Percentiles rank a stretch among this genome's conserved stretches.
Conservation (phyloP, 495 filamentous ascomycete species). For the Daldinia decipiens region DNA sequence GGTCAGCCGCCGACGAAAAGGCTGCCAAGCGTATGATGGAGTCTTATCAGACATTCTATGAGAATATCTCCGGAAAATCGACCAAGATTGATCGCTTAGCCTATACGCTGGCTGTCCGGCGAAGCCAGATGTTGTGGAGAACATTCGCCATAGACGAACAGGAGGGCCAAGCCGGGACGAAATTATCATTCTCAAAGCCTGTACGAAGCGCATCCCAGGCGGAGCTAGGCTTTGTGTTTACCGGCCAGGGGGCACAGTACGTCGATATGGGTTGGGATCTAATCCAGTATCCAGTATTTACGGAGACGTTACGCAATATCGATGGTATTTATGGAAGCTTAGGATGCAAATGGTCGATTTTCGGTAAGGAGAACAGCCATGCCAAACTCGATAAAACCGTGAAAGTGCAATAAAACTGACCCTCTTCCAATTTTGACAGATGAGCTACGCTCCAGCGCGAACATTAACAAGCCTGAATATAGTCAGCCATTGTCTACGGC, state of each 20-base stretch:
- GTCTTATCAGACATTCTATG: conserved; percentile 18
- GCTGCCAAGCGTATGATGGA: conserved; percentile 30
- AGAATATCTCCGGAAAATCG: neutral
- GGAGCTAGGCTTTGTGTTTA: conserved; percentile 50
- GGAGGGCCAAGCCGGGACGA: neutral
- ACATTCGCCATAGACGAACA: conserved; percentile 31
- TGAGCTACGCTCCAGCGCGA: conserved; percentile 15
- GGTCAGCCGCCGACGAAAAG: conserved; percentile 26
- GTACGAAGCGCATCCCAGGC: conserved; percentile 6
- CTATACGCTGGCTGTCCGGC: conserved; percentile 45
- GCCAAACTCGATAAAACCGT: neutral
- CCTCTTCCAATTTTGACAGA: neutral
- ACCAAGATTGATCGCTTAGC: conserved; percentile 34
- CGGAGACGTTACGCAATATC: conserved; percentile 19
- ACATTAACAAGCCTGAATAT: conserved; percentile 50
- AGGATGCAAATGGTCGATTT: conserved; percentile 48
- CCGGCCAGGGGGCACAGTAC: conserved; percentile 59
- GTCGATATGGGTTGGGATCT: conserved; percentile 60
- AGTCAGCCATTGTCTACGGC: conserved; percentile 56
- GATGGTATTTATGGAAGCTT: conserved; percentile 35
- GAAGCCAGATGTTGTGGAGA: conserved; percentile 42
- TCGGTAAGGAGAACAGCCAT: conserved; percentile 26
- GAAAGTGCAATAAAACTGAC: neutral
- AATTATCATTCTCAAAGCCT: conserved; percentile 9
- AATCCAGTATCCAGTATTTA: conserved; percentile 39